Conservation (phyloP, 768 basidiomycete species). For the Macrolepiota fuliginosa region DNA sequence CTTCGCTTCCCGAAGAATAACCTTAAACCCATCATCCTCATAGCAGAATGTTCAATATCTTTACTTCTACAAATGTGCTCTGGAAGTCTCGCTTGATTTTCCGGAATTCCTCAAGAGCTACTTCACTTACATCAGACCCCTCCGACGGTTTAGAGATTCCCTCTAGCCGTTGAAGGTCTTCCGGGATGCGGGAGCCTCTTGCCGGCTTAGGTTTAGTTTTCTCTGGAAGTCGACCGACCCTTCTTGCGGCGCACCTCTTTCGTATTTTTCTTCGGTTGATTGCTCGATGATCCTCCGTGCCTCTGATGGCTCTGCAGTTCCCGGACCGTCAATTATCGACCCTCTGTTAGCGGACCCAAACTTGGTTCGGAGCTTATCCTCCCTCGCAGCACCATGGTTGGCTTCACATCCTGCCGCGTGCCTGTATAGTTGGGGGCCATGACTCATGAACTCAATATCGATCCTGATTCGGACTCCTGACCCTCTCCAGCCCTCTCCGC, state of each 20-base stretch:
- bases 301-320: constrained; percentile 13
- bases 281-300: constrained; percentile 25
- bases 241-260: constrained; percentile 19
- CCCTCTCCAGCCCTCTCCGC: too few species aligned
- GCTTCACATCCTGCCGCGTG: constrained; percentile 28
- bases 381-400: constrained; percentile 34
- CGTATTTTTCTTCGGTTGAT: constrained; percentile 14
- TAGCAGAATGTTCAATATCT: constrained; percentile 10
- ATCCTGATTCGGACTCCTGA: too few species aligned
- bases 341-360: constrained; percentile 48
- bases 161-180: constrained; percentile 25
- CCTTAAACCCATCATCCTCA: not conserved
- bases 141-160: constrained; percentile 3
- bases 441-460: too few species aligned
- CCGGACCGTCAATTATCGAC: constrained; percentile 24
- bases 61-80: constrained; percentile 18
- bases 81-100: constrained; percentile 16
- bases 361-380: constrained; percentile 36
- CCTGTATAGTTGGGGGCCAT: constrained; percentile 15
- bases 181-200: constrained; percentile 20
- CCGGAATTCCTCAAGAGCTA: constrained; percentile 1
- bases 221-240: constrained; percentile 22
- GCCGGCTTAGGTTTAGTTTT: constrained; percentile 24
- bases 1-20: constrained; percentile 5
- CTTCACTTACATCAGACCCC: not conserved